These are phyloP conservation scores for Centella asiatica DNA, from an alignment of 129 eudicot species.

Conservation along the genomic window DNA sequence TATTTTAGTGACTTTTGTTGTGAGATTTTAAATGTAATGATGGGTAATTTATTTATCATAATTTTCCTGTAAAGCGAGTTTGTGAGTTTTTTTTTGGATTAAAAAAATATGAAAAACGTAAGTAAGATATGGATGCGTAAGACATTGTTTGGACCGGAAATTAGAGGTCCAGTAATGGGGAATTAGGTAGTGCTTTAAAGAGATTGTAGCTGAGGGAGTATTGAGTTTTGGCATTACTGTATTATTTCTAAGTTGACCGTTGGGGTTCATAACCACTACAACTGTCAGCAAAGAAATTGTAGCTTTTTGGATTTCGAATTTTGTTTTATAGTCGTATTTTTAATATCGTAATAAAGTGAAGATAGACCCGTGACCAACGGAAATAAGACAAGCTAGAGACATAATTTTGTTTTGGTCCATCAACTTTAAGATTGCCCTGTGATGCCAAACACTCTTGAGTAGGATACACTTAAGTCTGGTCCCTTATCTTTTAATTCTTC, in stretches of 20 bases:
- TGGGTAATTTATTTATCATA: too few relatives aligned
- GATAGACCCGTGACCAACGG: neutral
- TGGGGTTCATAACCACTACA: neutral
- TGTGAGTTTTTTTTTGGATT: too few relatives aligned
- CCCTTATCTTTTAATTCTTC: neutral
- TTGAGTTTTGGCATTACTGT: slow-evolving; percentile 3
- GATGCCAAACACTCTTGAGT: slow-evolving; percentile 2
- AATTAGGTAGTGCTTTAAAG: too few relatives aligned
- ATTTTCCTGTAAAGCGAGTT: too few relatives aligned
- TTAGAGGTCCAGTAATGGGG: too few relatives aligned
- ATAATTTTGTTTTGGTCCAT: neutral
- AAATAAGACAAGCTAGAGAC: neutral
- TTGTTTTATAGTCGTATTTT: neutral
- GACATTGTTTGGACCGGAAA: too few relatives aligned
- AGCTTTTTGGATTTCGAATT: neutral
- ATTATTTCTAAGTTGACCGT: slow-evolving; percentile 12
- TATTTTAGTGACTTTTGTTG: too few relatives aligned
- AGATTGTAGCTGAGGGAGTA: neutral
- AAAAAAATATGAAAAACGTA: too few relatives aligned
- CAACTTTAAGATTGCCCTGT: neutral
- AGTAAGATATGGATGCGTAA: too few relatives aligned
- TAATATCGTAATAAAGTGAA: too few relatives aligned
- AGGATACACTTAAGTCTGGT: neutral
- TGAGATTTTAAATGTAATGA: too few relatives aligned
- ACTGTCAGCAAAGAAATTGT: neutral